A percentile compares a stretch with the other conserved stretches of the same genome.
These are phyloP conservation scores for Saccharomycopsis sp. DNA, from an alignment of 805 yeast genomes.

Conservation along the genomic window DNA sequence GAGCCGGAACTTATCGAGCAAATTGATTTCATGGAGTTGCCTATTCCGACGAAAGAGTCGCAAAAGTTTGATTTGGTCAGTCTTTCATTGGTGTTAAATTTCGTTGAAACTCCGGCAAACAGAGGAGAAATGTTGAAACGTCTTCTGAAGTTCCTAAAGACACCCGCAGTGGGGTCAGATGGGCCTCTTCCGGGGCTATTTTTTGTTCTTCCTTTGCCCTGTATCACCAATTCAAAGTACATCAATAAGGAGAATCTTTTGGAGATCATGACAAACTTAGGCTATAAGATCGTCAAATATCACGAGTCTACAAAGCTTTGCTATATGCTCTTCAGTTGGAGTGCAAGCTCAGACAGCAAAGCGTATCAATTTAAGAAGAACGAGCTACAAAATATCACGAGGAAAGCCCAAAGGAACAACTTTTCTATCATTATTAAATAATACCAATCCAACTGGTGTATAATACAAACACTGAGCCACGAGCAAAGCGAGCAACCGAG, in stretches of 20 bases:
- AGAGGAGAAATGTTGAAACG: slow-evolving; percentile 75
- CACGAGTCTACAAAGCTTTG: slow-evolving; percentile 66
- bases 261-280: slow-evolving; percentile 49
- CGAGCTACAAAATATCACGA: slow-evolving; percentile 8
- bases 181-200: slow-evolving; percentile 42
- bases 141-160: slow-evolving; percentile 48
- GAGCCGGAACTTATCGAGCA: slow-evolving; percentile 54
- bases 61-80: slow-evolving; percentile 63
- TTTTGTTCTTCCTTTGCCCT: slow-evolving; percentile 83
- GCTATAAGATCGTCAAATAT: slow-evolving; percentile 42
- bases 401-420: slow-evolving; percentile 14
- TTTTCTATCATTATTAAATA: slow-evolving; percentile 14
- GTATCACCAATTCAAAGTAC: slow-evolving; percentile 78
- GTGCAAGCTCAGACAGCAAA: slow-evolving; percentile 27
- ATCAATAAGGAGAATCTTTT: slow-evolving; percentile 41
- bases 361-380: slow-evolving; percentile 9
- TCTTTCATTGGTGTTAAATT: slow-evolving; percentile 82
- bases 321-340: slow-evolving; percentile 61
- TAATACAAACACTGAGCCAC: background rate
- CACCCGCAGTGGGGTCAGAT: slow-evolving; percentile 24
- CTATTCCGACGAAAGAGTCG: slow-evolving; percentile 40
- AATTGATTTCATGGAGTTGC: slow-evolving; percentile 82
- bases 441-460: background rate
- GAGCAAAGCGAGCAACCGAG: too few species aligned
- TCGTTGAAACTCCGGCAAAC: slow-evolving; percentile 63